Base-by-base conservation (phyloP, 208 protist species). In the Trichomonas tenax region DNA sequence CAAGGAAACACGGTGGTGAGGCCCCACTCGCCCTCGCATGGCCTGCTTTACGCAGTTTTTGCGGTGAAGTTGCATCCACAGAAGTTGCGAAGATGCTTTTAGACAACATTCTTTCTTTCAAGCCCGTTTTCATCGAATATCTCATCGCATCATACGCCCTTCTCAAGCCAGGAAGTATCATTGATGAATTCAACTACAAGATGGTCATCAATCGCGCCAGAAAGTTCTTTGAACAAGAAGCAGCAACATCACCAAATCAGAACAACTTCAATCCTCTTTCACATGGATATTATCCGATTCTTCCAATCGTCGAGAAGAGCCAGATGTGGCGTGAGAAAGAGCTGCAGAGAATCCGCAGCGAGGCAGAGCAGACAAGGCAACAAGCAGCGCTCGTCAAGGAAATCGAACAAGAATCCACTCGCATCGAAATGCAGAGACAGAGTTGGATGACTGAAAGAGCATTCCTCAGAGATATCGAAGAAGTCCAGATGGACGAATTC, bases 71-170 rank as follows among this genome's bases (percentile, higher is more conserved):
- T 93, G 41, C 86, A 8, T 48, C 86, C 0, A 93, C 86, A 34
- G 44, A 93, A n/a, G 40, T 44, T 15, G 40, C 44, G 0, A 34
- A 48, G 51, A 93, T 93, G 44, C 21, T 93, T 21, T 38, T 93
- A 34, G 86, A 93, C 38, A 93, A 93, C 31, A 93, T 93, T 38
- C 23, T 93, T 51, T 51, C n/a, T 9, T 48, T 44, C 11, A 48
- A 44, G 17, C 86, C 86, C 34, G 40, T 51, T 51, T 93, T 93
- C n/a, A 93, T 93, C 36, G 86, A 93, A 38, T 93, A 93, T 51
- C 31, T 93, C 2, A 40, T 93, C 38, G 40, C 86, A 31, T 93
- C n/a, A 11, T 93, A 93, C 51, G 40, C 44, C 2, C n/a, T 84
- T 11, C 34, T 93, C 11, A 48, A 40, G 8, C 8, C 26, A 40